Evolutionary conservation across 2,329 filamentous ascomycete genomes (phyloP), one percentile per base, ranked within the genome.

Genomic region (Aureobasidium sp.): DNA sequence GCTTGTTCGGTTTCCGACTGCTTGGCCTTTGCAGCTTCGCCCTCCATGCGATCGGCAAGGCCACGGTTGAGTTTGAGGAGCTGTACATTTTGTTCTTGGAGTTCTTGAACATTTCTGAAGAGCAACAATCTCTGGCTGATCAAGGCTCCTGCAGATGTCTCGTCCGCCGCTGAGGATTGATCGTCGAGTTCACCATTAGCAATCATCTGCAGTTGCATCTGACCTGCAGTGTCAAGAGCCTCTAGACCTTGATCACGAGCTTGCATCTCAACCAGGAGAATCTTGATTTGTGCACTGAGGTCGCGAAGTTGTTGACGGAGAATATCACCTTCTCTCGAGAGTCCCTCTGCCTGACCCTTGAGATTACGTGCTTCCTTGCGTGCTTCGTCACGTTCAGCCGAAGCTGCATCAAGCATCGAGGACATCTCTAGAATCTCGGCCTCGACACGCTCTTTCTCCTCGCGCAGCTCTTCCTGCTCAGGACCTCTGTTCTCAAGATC

Each of bases 61-160:
- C 95, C 86, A 43, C 93, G 86, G 5, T 92, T 89, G 67, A 96
- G 86, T 55, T 87, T 86, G 27, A 97, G 80, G 24, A 97, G 82
- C 66, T 94, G 88, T 64, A 88, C 82, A 66, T 99, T 97, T 79
- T 96, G 92, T 63, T 88, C 83, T 71, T 97, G 92, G 10, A 99
- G 79, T 61, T 96, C 89, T 63, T 84, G 81, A 43, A 97, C 85
- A 66, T 92, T 87, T 69, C 89, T 91, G 83, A 96, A 99, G 0
- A 92, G 85, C 9, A 92, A 89, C n/a, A 97, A 80, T 65, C 92
- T 88, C 70, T 94, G 85, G 32, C 89, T 94, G 69, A 99, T 96
- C 73, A 96, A 88, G 62, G 87, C 87, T 69, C 93, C 90, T 0
- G 92, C 96, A 65, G 92, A 88, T 5, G 89, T 92, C 72, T 92